Conservation (phyloP, 2,329 filamentous ascomycete genomes). For the Neurospora sp. region DNA sequence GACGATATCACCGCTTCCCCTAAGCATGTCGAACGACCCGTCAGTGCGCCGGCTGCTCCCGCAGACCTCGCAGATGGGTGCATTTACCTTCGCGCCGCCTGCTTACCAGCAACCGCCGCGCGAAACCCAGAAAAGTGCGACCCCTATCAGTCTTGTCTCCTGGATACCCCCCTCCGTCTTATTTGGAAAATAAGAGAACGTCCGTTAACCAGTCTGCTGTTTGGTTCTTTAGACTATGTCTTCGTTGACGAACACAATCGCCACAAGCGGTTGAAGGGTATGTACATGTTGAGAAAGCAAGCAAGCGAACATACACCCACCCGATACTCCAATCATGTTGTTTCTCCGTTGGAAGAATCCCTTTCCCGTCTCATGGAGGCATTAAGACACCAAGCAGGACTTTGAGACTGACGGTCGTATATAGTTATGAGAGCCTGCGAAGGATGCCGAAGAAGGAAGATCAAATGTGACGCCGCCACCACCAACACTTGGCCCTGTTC, state of each 20-base stretch:
- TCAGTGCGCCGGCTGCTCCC: constrained; percentile 52
- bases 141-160: background rate
- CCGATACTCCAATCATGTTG: background rate
- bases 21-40: constrained; percentile 51
- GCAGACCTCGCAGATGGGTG: constrained; percentile 60
- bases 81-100: constrained; percentile 64
- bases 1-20: background rate
- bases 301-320: background rate
- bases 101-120: constrained; percentile 48
- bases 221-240: constrained; percentile 70
- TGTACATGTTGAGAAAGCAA: constrained; percentile 9
- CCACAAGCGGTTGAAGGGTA: constrained; percentile 93
- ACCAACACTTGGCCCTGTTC: constrained; percentile 98
- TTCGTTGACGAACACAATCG: constrained; percentile 98
- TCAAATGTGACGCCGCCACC: constrained; percentile 94
- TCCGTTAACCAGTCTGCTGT: background rate
- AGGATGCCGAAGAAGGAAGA: constrained; percentile 88
- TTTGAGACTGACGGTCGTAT: constrained; percentile 7
- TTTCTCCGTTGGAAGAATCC: background rate
- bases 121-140: constrained; percentile 77
- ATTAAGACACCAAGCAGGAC: background rate
- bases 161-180: constrained; percentile 1
- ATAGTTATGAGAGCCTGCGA: constrained; percentile 95
- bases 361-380: background rate
- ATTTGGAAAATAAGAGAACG: constrained; percentile 1